Percentiles rank a stretch among this genome's conserved stretches.
Conservation (phyloP, 805 yeast species). For the Alloascoidea hylecoeti region DNA sequence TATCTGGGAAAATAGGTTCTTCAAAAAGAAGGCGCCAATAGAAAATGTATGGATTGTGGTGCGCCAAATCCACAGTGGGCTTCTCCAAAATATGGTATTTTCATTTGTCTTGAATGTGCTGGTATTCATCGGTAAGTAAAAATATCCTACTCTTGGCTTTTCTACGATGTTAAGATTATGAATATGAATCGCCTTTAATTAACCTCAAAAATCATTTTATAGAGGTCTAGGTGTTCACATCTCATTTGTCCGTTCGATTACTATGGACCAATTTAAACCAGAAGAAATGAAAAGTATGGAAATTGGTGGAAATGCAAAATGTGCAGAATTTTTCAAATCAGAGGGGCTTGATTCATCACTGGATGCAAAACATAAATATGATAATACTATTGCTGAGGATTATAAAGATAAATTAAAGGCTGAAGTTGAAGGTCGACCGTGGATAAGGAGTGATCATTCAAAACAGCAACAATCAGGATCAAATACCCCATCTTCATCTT, state of each 20-base stretch:
- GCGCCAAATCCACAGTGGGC: constrained; percentile 99
- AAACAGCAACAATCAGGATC: constrained; percentile 4
- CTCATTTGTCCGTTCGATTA: constrained; percentile 90
- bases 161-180: not conserved
- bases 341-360: constrained; percentile 57
- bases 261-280: constrained; percentile 97
- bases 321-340: constrained; percentile 48
- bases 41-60: constrained; percentile 83
- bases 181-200: not conserved
- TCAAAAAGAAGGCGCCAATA: constrained; percentile 74
- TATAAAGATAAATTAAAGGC: constrained; percentile 74
- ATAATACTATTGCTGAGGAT: constrained; percentile 88
- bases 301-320: constrained; percentile 78
- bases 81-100: constrained; percentile 93
- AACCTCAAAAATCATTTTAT: not conserved
- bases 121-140: constrained; percentile 54
- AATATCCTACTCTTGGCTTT: not conserved
- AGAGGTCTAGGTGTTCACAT: constrained; percentile 94
- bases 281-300: constrained; percentile 89
- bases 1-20: constrained; percentile 27
- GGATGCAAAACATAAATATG: constrained; percentile 65
- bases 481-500: constrained; percentile 3
- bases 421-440: constrained; percentile 58
- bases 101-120: constrained; percentile 95
- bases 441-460: constrained; percentile 32